Percentiles rank a stretch among this genome's conserved stretches.
Evolutionary conservation across 306 rosid species (phyloP).

Genomic region (Mimosa bimucronata): DNA sequence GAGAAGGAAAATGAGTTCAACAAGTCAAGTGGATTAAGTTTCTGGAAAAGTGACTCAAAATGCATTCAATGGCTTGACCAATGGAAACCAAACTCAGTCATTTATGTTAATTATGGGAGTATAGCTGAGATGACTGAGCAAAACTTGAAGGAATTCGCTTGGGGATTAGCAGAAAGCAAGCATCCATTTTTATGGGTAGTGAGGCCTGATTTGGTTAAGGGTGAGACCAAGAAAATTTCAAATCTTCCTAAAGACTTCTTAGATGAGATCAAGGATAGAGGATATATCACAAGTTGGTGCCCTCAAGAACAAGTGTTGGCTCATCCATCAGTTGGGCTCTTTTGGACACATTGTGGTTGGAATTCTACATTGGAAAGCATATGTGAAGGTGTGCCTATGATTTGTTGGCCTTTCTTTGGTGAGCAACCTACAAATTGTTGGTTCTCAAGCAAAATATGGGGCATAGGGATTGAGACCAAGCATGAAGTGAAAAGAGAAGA

Average conservation of each 20-base stretch:
- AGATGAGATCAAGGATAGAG: slow-evolving; percentile 44
- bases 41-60: slow-evolving; percentile 51
- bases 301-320: slow-evolving; percentile 47
- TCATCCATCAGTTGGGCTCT: slow-evolving; percentile 50
- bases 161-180: slow-evolving; percentile 55
- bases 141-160: slow-evolving; percentile 47
- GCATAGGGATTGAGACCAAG: slow-evolving; percentile 2
- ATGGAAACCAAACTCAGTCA: slow-evolving; percentile 42
- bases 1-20: slow-evolving; percentile 21
- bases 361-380: slow-evolving; percentile 47
- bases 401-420: slow-evolving; percentile 59
- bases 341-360: slow-evolving; percentile 57
- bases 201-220: slow-evolving; percentile 46
- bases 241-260: slow-evolving; percentile 36
- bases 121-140: slow-evolving; percentile 40
- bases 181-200: slow-evolving; percentile 48
- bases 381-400: slow-evolving; percentile 45
- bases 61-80: slow-evolving; percentile 45
- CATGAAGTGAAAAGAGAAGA: neutral
- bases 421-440: slow-evolving; percentile 50
- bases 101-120: slow-evolving; percentile 51
- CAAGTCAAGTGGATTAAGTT: slow-evolving; percentile 32
- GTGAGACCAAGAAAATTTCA: neutral
- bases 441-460: slow-evolving; percentile 44
- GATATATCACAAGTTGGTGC: slow-evolving; percentile 46